Base-by-base conservation (phyloP, 495 filamentous ascomycete genomes). In the Platismatia glauca region DNA sequence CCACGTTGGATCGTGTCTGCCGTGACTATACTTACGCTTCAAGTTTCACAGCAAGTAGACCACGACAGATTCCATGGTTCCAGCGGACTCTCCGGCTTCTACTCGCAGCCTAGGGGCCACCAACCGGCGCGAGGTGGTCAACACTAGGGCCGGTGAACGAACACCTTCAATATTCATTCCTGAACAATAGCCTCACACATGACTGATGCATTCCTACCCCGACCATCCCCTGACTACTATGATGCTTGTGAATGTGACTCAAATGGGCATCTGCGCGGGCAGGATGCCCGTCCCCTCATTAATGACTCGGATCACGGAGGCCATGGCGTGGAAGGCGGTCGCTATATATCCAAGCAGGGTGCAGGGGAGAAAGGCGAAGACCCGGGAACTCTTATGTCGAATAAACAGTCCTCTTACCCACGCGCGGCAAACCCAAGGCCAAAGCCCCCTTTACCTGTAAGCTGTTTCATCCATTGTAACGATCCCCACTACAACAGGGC, bases 131-230 rank as follows among this genome's bases (percentile, higher is more conserved):
- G 33, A 31, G 50, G 13, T 34, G 20, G 29, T 53, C 15, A 53
- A 20, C 50, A 29, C 46, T 50, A 50, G 48, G 59, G 35, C 29
- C 48, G 35, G 24, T 52, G 43, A 31, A 38, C 29, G 38, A 56
- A 43, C 50, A 63, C 53, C 41, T 34, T 50, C 55, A 43, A 48
- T 39, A 55, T 62, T 37, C 64, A 66, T 66, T 62, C 64, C 60
- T 38, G 59, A 57, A 52, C 29, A 53, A 16, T 33, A 29, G 53
- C 61, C 55, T 34, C 24, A 39, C 55, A 7, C 38, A 67, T 64
- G 65, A 64, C 57, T 55, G 43, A 29, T 64, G 7, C 65, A 67
- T 67, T 67, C 64, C 46, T 58, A 27, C 41, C 58, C 53, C 64
- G 38, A 58, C 53, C 59, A 62, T 46, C 60, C 27, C 53, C 64